Percentiles rank a stretch among this genome's conserved stretches.
These are phyloP conservation scores for Serendipita sp. DNA, from an alignment of 768 basidiomycete genomes.

Conservation along the genomic window DNA sequence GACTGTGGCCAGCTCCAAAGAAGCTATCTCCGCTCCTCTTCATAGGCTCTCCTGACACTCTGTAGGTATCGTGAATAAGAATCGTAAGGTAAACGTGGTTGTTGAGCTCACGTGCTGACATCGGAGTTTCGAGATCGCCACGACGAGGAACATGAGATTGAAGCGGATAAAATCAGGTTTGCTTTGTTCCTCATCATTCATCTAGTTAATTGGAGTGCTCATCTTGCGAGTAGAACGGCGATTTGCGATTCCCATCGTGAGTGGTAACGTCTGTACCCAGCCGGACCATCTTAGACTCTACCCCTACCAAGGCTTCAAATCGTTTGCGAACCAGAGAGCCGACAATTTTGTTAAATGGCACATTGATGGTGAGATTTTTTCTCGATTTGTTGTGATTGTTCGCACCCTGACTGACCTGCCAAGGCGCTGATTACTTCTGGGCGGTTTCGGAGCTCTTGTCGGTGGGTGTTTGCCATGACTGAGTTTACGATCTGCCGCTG, in stretches of 20 bases:
- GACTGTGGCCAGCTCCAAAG: neutral
- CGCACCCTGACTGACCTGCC: neutral
- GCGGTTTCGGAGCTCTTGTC: conserved; percentile 64
- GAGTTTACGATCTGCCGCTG: too few relatives aligned
- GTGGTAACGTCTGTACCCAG: neutral
- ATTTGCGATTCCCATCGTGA: neutral
- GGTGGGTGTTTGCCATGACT: neutral
- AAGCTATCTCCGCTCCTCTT: neutral
- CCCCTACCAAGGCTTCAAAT: neutral
- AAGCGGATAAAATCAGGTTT: conserved; percentile 5
- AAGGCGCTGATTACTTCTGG: conserved; percentile 61
- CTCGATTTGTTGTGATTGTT: neutral
- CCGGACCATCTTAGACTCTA: neutral
- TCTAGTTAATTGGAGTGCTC: neutral
- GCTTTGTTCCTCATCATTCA: neutral
- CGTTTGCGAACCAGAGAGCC: neutral
- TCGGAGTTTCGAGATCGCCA: conserved; percentile 1
- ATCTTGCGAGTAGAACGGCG: neutral
- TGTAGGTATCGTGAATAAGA: conserved; percentile 6
- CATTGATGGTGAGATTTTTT: neutral
- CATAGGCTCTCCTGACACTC: neutral
- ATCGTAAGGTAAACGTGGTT: neutral
- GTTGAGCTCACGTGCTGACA: neutral
- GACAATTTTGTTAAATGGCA: conserved; percentile 5
- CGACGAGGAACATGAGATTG: conserved; percentile 1